Evolutionary conservation across 495 filamentous ascomycete genomes (phyloP).

Genomic region (Aspergillus bertholletiae): DNA sequence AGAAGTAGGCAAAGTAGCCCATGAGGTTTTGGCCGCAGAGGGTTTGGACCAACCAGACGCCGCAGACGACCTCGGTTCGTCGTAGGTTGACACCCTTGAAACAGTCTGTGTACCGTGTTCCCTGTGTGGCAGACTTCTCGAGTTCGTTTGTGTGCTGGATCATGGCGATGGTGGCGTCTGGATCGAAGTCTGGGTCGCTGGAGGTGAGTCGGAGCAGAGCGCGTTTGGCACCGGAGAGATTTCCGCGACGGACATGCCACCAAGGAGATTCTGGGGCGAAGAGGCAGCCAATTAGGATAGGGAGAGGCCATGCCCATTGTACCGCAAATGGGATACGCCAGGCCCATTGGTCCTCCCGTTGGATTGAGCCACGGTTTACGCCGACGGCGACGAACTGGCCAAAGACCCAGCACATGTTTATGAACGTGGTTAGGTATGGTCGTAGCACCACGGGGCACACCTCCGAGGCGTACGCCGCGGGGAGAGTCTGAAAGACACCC

Average conservation of each 20-base stretch:
- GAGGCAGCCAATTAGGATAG: constrained; percentile 58
- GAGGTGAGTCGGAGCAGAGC: constrained; percentile 57
- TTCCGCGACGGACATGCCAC: constrained; percentile 68
- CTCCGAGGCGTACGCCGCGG: constrained; percentile 70
- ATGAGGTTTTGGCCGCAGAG: constrained; percentile 65
- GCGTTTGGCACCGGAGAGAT: constrained; percentile 54
- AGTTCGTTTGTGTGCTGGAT: constrained; percentile 69
- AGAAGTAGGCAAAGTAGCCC: constrained; percentile 69
- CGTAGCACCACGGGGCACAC: constrained; percentile 66
- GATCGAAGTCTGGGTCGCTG: constrained; percentile 51
- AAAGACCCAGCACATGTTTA: constrained; percentile 73
- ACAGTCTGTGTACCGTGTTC: constrained; percentile 62
- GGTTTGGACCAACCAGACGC: constrained; percentile 70
- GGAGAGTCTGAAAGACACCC: constrained; percentile 71
- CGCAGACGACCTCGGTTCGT: constrained; percentile 65
- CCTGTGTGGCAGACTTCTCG: constrained; percentile 55
- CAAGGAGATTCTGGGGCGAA: constrained; percentile 70
- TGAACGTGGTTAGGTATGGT: constrained; percentile 65
- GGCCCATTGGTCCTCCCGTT: constrained; percentile 49
- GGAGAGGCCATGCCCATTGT: constrained; percentile 73
- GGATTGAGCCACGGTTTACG: constrained; percentile 56
- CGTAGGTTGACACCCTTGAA: constrained; percentile 65
- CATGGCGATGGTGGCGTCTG: constrained; percentile 67
- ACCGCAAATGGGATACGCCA: constrained; percentile 62
- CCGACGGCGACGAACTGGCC: constrained; percentile 66